Evolutionary conservation across 108 stramenopile genomes (phyloP).

Genomic region (Nitzschia sp.): DNA sequence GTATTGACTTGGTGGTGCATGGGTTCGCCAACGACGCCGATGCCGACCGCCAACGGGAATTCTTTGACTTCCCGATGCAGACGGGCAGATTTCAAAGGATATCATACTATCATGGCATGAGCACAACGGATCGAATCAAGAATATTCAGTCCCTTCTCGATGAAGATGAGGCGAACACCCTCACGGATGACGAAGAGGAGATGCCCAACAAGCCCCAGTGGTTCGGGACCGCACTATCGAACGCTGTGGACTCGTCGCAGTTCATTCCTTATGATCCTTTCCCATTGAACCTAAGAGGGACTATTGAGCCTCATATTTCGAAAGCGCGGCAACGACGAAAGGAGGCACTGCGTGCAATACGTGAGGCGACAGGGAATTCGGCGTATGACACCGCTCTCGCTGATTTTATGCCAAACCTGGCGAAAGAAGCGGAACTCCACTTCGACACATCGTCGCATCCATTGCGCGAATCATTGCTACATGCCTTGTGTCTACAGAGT

Average conservation of each 20-base stretch:
- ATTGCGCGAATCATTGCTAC: conserved; percentile 37
- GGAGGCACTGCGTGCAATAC: conserved; percentile 44
- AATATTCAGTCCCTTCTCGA: conserved; percentile 28
- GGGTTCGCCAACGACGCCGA: conserved; percentile 67
- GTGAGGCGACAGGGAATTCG: conserved; percentile 32
- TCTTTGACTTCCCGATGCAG: conserved; percentile 50
- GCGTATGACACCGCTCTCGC: conserved; percentile 18
- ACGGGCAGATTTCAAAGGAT: conserved; percentile 61
- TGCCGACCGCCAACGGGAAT: conserved; percentile 52
- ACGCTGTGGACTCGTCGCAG: conserved; percentile 42
- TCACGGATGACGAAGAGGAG: background rate
- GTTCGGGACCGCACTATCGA: conserved; percentile 56
- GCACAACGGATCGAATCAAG: conserved; percentile 62
- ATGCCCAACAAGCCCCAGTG: conserved; percentile 39
- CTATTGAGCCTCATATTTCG: conserved; percentile 56
- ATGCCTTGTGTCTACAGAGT: conserved; percentile 13
- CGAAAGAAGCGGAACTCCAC: conserved; percentile 36
- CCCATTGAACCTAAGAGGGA: conserved; percentile 39
- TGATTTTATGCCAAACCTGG: conserved; percentile 6
- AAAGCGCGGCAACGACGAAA: conserved; percentile 43
- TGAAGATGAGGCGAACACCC: background rate
- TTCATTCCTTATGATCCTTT: conserved; percentile 54
- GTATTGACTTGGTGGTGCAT: conserved; percentile 77
- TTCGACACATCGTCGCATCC: conserved; percentile 23
- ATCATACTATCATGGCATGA: conserved; percentile 49